Conservation (phyloP, 208 protist genomes). For the Trypanosoma rangeli region DNA sequence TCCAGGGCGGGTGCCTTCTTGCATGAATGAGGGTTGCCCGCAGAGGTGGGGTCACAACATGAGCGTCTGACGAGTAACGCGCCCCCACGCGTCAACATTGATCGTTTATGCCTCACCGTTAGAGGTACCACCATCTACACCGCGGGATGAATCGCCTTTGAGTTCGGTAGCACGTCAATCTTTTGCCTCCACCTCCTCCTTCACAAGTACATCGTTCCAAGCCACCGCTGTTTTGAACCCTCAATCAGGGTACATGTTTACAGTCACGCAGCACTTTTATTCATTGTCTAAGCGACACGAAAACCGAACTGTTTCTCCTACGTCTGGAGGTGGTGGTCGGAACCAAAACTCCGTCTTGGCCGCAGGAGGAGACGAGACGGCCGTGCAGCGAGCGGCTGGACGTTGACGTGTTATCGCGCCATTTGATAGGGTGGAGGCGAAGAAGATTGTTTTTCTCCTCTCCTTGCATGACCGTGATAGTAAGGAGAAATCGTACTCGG, state of each 20-base stretch:
- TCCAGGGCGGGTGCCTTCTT: neutral
- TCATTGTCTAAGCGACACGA: neutral
- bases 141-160: neutral
- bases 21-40: neutral
- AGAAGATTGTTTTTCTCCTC: constrained; percentile 14
- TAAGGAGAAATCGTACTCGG: neutral
- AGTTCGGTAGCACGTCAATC: neutral
- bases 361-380: neutral
- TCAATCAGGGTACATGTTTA: constrained; percentile 26
- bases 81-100: constrained; percentile 3
- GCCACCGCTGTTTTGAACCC: constrained; percentile 3
- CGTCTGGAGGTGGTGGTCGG: neutral
- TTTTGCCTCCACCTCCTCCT: constrained; percentile 5
- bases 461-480: constrained; percentile 23
- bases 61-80: neutral
- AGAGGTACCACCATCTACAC: neutral
- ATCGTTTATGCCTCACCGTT: constrained; percentile 18
- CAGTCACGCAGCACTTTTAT: constrained; percentile 29
- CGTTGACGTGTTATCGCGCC: neutral
- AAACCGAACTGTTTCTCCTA: neutral
- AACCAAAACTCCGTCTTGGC: neutral
- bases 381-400: neutral
- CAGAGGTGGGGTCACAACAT: neutral
- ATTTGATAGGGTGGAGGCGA: constrained; percentile 15
- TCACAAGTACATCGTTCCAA: neutral